These are phyloP conservation scores for Dactylorhiza incarnata DNA, from an alignment of 106 monocot species.

Conservation along the genomic window DNA sequence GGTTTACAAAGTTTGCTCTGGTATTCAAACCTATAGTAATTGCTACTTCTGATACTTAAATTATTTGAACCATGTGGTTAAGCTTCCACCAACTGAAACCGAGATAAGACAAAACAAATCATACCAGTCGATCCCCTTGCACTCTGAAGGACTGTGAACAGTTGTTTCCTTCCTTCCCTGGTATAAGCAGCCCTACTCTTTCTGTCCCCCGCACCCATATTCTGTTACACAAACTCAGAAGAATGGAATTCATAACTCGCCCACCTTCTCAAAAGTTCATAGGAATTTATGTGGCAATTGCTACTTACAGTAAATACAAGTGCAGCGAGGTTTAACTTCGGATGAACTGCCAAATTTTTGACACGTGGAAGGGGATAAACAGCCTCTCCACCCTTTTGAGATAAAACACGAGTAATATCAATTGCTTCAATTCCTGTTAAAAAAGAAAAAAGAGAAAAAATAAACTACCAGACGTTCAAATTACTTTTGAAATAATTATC, in stretches of 20 bases:
- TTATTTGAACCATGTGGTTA: background rate
- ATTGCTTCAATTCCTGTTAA: slow-evolving; percentile 82
- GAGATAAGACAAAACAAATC: slow-evolving; percentile 6
- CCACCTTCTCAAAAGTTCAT: background rate
- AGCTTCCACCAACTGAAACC: background rate
- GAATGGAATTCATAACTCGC: background rate
- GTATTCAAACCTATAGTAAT: background rate
- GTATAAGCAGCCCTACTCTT: slow-evolving; percentile 80
- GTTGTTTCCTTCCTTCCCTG: slow-evolving; percentile 91
- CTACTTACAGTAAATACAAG: slow-evolving; percentile 62
- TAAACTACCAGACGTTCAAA: background rate
- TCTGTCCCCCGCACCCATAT: slow-evolving; percentile 42
- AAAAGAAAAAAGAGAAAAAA: background rate
- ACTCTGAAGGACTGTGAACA: slow-evolving; percentile 93
- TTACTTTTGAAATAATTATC: background rate
- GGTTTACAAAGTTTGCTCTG: background rate
- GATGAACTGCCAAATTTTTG: slow-evolving; percentile 76
- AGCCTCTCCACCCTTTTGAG: slow-evolving; percentile 83
- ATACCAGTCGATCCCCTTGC: slow-evolving; percentile 90
- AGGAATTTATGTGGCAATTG: background rate
- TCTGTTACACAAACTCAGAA: slow-evolving; percentile 27
- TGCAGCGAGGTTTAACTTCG: slow-evolving; percentile 82
- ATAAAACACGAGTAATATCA: slow-evolving; percentile 74
- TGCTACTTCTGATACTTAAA: background rate
- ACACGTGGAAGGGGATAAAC: slow-evolving; percentile 87